Conservation (phyloP, 768 basidiomycete genomes). For the Russula olivacea region DNA sequence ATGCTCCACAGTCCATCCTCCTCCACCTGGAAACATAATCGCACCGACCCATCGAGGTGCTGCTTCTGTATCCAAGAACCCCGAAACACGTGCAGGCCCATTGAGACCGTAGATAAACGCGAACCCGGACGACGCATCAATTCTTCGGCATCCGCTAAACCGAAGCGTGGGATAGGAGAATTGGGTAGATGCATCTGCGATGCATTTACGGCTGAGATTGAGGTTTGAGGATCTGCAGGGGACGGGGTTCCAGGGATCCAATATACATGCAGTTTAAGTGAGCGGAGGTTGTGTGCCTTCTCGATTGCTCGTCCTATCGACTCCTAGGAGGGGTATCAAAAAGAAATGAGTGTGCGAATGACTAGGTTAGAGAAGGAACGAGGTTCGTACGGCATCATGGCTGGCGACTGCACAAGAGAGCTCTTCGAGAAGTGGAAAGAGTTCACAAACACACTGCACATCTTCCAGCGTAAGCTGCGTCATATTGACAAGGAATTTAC, state of each 20-base stretch:
- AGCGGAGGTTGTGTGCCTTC: slow-evolving; percentile 21
- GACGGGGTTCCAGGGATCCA: slow-evolving; percentile 22
- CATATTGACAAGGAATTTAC: slow-evolving; percentile 26
- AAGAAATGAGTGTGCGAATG: neutral
- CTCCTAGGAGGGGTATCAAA: slow-evolving; percentile 2
- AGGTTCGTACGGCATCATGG: slow-evolving; percentile 19
- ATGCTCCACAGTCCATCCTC: slow-evolving; percentile 10
- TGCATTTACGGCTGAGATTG: neutral
- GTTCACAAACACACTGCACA: slow-evolving; percentile 21
- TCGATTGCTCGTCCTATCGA: slow-evolving; percentile 24
- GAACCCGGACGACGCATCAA: slow-evolving; percentile 24
- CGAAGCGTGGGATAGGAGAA: slow-evolving; percentile 24
- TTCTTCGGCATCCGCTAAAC: slow-evolving; percentile 19
- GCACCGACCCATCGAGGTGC: slow-evolving; percentile 4
- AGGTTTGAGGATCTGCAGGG: neutral
- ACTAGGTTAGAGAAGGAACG: neutral
- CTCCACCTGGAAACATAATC: slow-evolving; percentile 12
- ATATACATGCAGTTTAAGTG: slow-evolving; percentile 24
- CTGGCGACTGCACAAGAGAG: slow-evolving; percentile 26
- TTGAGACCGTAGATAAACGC: slow-evolving; percentile 18
- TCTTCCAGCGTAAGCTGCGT: slow-evolving; percentile 24
- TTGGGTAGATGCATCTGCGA: slow-evolving; percentile 14
- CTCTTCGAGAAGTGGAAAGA: slow-evolving; percentile 25
- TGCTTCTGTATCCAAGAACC: slow-evolving; percentile 18
- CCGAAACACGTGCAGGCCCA: slow-evolving; percentile 21